A percentile compares a stretch with the other conserved stretches of the same genome.
These are phyloP conservation scores for Phytophthora pseudosyringae DNA, from an alignment of 352 stramenopile species.

Conservation along the genomic window DNA sequence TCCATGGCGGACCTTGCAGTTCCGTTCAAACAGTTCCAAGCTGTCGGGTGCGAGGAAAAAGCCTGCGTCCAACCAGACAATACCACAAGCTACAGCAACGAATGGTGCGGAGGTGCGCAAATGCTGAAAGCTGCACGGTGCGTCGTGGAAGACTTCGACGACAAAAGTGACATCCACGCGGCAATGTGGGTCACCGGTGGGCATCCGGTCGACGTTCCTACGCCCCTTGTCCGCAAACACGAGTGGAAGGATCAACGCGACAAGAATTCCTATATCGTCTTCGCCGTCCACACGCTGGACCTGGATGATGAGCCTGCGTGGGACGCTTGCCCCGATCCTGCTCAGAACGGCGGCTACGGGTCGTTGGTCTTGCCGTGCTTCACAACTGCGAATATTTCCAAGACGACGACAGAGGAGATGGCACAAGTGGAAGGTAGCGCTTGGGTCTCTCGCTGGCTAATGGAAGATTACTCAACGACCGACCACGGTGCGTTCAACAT, in stretches of 20 bases:
- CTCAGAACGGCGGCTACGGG: conserved; percentile 20
- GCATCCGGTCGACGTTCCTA: conserved; percentile 8
- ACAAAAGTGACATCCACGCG: conserved; percentile 4
- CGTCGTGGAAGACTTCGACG: conserved; percentile 18
- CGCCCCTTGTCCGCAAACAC: conserved; percentile 7
- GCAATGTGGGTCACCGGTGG: conserved; percentile 35
- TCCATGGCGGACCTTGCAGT: conserved; percentile 29
- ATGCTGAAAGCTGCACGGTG: conserved; percentile 27
- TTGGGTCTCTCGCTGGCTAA: conserved; percentile 24
- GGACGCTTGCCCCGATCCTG: not conserved
- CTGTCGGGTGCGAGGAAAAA: conserved; percentile 10
- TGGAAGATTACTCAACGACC: conserved; percentile 11
- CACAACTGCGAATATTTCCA: conserved; percentile 8
- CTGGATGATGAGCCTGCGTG: conserved; percentile 15
- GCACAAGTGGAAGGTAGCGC: conserved; percentile 9
- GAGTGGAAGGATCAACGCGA: conserved; percentile 16
- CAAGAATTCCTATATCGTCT: conserved; percentile 23
- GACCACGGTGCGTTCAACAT: conserved; percentile 4
- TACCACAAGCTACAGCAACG: conserved; percentile 17
- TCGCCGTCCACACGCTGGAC: conserved; percentile 21
- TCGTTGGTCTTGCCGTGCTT: conserved; percentile 25
- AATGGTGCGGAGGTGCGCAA: conserved; percentile 18
- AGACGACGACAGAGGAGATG: not conserved
- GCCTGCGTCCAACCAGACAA: conserved; percentile 26
- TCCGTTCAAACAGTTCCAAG: conserved; percentile 7